Conservation (phyloP, 2,329 filamentous ascomycete species). For the Sordariomycetes sp. region DNA sequence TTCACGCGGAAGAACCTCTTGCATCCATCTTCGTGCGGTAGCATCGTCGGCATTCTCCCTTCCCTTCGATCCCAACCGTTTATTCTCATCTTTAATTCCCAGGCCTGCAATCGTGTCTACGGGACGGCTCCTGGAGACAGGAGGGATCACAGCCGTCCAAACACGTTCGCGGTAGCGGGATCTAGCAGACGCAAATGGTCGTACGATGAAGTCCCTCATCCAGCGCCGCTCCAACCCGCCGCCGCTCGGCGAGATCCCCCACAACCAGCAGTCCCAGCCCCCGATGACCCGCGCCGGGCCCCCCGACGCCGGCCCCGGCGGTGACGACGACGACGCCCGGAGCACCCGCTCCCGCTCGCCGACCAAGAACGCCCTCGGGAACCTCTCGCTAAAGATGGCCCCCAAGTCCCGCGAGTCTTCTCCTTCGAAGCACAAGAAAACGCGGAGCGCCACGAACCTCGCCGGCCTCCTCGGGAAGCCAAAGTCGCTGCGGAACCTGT, state of each 20-base stretch:
- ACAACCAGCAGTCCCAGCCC: constrained; percentile 29
- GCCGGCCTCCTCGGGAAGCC: constrained; percentile 60
- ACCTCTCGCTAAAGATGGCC: constrained; percentile 27
- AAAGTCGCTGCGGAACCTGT: constrained; percentile 58
- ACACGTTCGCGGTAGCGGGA: neutral
- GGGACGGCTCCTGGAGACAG: no score
- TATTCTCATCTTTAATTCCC: no score
- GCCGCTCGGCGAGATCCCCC: constrained; percentile 39
- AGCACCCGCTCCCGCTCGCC: constrained; percentile 23
- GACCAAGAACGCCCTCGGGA: constrained; percentile 28
- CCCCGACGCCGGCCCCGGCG: constrained; percentile 13
- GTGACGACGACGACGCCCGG: no score
- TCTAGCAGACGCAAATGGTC: neutral
- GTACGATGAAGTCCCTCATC: constrained; percentile 4
- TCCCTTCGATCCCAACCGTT: no score
- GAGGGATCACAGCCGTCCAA: no score
- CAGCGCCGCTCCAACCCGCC: constrained; percentile 12
- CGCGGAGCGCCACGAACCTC: constrained; percentile 76
- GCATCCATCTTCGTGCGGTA: no score
- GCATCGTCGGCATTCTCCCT: no score
- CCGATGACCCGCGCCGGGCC: constrained; percentile 1
- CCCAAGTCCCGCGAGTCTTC: constrained; percentile 29
- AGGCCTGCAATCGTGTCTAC: no score
- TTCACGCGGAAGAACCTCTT: no score
- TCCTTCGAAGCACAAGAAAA: constrained; percentile 57